phyloP scores from a whole-genome alignment of 768 basidiomycete species.

The Leccinum boreale region DNA sequence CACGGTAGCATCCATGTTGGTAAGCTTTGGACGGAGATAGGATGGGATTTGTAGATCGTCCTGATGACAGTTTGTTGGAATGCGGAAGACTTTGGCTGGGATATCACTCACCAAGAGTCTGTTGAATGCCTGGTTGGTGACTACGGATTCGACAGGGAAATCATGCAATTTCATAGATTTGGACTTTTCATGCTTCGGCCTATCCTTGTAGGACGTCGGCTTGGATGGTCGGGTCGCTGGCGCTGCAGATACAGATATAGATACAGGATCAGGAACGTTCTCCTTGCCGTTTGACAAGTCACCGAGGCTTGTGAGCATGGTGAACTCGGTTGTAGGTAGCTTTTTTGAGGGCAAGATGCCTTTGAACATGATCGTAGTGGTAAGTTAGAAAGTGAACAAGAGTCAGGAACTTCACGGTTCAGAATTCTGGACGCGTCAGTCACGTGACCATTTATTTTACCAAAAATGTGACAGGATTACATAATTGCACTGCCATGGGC shows the following conservation, averaged over 20 bases:
- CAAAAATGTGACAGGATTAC: slow-evolving; percentile 10
- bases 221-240: slow-evolving; percentile 29
- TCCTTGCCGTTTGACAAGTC: slow-evolving; percentile 62
- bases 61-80: slow-evolving; percentile 36
- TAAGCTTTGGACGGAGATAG: slow-evolving; percentile 72
- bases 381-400: neutral
- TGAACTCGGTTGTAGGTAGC: slow-evolving; percentile 64
- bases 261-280: slow-evolving; percentile 48
- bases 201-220: slow-evolving; percentile 19
- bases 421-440: slow-evolving; percentile 28
- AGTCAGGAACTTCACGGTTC: slow-evolving; percentile 24
- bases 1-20: slow-evolving; percentile 77
- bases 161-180: slow-evolving; percentile 44
- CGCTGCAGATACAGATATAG: slow-evolving; percentile 32
- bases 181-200: slow-evolving; percentile 41
- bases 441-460: slow-evolving; percentile 33
- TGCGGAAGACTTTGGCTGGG: no score
- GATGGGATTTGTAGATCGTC: slow-evolving; percentile 88
- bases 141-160: slow-evolving; percentile 31
- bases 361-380: slow-evolving; percentile 62
- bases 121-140: slow-evolving; percentile 74
- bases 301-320: slow-evolving; percentile 57
- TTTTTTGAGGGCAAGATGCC: slow-evolving; percentile 71
- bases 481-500: slow-evolving; percentile 16
- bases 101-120: slow-evolving; percentile 62